These are phyloP conservation scores for Rhodocollybia butyracea DNA, from an alignment of 768 basidiomycete species.

Conservation along the genomic window DNA sequence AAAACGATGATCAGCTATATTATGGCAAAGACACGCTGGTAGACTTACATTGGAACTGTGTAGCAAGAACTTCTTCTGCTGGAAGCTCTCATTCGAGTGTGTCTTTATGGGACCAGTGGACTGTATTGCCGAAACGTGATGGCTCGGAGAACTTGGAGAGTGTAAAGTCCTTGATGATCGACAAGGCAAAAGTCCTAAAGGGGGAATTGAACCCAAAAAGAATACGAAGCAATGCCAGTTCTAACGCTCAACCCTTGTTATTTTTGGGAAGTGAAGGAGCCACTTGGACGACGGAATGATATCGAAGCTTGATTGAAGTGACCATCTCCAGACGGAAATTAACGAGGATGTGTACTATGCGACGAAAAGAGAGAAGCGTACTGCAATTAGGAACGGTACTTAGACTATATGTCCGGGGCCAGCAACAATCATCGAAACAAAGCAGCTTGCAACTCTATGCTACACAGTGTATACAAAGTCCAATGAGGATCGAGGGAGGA, in stretches of 20 bases:
- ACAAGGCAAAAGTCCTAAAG: not conserved
- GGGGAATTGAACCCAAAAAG: not conserved
- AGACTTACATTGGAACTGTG: not conserved
- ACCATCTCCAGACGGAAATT: not conserved
- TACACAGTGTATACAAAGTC: no score
- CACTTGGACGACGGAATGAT: not conserved
- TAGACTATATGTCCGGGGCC: not conserved
- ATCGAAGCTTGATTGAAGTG: conserved; percentile 6
- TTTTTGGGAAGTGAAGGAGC: not conserved
- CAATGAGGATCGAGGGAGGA: no score
- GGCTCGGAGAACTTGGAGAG: no score
- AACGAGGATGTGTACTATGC: not conserved
- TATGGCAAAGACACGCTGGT: not conserved
- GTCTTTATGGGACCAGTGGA: conserved; percentile 3
- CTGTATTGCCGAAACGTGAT: conserved; percentile 1
- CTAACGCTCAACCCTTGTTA: not conserved
- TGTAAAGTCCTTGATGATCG: conserved; percentile 6
- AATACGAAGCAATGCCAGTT: not conserved
- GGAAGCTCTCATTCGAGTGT: not conserved
- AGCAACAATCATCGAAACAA: no score
- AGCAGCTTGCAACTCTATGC: no score
- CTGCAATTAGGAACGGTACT: conserved; percentile 1
- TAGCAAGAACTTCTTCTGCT: no score
- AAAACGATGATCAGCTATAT: not conserved
- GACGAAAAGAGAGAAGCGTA: not conserved